Evolutionary conservation across 306 rosid genomes (phyloP).

Genomic region (Senna tora): DNA sequence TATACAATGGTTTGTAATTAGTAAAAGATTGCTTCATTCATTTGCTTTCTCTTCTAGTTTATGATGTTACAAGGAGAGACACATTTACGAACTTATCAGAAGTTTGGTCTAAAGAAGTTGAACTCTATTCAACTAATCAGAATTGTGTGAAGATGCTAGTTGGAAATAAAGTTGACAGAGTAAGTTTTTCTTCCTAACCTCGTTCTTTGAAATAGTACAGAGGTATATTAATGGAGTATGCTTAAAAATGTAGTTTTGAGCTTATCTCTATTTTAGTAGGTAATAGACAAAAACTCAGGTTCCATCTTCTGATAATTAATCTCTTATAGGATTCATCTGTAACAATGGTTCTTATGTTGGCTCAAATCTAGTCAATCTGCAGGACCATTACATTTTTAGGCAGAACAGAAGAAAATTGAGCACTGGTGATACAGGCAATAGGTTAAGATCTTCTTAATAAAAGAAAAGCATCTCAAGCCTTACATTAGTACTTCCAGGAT

Average conservation of each 20-base stretch:
- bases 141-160: conserved; percentile 89
- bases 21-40: conserved; percentile 13
- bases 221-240: conserved; percentile 19
- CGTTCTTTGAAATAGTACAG: conserved; percentile 18
- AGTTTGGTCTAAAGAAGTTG: conserved; percentile 94
- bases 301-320: too few species aligned
- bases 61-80: conserved; percentile 91
- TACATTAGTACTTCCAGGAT: background rate
- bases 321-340: background rate
- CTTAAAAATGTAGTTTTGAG: conserved; percentile 17
- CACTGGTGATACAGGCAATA: background rate
- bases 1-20: background rate
- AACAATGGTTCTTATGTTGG: background rate
- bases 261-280: conserved; percentile 5
- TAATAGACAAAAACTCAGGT: conserved; percentile 21
- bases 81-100: conserved; percentile 82
- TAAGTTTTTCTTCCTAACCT: conserved; percentile 50
- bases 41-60: conserved; percentile 50
- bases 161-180: conserved; percentile 94
- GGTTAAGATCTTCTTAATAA: conserved; percentile 1
- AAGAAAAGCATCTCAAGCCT: background rate
- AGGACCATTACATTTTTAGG: too few species aligned
- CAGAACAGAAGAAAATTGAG: background rate
- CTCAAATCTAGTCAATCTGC: background rate
- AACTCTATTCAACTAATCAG: conserved; percentile 80